Evolutionary conservation across 345 rosid species (phyloP).

Genomic region (Ceriops tagal): DNA sequence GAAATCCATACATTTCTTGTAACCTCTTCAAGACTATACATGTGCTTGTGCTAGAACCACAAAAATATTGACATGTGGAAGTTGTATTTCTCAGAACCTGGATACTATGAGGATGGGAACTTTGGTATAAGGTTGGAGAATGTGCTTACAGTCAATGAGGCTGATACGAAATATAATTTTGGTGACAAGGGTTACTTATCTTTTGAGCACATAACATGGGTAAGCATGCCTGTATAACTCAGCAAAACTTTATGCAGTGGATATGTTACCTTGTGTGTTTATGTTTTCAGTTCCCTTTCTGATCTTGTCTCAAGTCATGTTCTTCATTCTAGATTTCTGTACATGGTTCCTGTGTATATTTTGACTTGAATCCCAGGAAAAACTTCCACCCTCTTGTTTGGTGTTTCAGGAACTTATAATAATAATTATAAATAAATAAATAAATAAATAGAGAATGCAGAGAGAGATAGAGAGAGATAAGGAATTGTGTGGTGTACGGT

Average conservation of each 20-base stretch:
- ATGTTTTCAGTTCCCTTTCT: too few relatives aligned
- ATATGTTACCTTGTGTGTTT: neutral
- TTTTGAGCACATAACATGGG: slow-evolving; percentile 99
- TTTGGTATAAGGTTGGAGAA: slow-evolving; percentile 97
- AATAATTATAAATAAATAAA: too few relatives aligned
- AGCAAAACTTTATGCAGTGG: neutral
- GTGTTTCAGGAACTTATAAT: too few relatives aligned
- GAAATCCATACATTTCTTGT: slow-evolving; percentile 2
- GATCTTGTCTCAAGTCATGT: too few relatives aligned
- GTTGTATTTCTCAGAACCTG: slow-evolving; percentile 60
- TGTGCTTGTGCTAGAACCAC: too few relatives aligned
- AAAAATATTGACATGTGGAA: neutral
- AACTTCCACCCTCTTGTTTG: too few relatives aligned
- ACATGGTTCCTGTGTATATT: too few relatives aligned
- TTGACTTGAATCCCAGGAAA: too few relatives aligned
- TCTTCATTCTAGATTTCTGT: too few relatives aligned
- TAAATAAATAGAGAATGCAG: too few relatives aligned
- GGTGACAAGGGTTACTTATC: slow-evolving; percentile 87
- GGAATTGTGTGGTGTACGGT: too few relatives aligned
- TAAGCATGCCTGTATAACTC: slow-evolving; percentile 24
- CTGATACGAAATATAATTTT: slow-evolving; percentile 72
- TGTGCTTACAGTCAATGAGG: slow-evolving; percentile 72
- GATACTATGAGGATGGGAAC: slow-evolving; percentile 89
- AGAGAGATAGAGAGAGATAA: too few relatives aligned
- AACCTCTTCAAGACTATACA: neutral